phyloP scores from a whole-genome alignment of 805 yeast species.

The Starmerella geochares region DNA sequence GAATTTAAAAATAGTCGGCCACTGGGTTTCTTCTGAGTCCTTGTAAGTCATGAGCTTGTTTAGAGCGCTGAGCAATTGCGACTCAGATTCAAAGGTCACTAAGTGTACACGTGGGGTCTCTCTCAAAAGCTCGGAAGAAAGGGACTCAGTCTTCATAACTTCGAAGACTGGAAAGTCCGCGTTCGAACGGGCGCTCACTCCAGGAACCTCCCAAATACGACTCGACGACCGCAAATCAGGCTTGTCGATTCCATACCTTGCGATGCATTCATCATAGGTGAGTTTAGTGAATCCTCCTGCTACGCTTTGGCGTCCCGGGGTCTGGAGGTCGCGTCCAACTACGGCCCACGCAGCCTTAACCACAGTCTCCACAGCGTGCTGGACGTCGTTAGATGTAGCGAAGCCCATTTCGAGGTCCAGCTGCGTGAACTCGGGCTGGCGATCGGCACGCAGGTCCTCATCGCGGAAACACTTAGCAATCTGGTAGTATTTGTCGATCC shows the following conservation, averaged over 20 bases:
- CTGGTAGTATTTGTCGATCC: conserved; percentile 76
- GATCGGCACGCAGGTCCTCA: conserved; percentile 85
- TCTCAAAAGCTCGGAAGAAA: background rate
- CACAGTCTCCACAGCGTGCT: conserved; percentile 48
- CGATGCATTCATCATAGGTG: conserved; percentile 58
- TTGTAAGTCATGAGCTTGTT: conserved; percentile 7
- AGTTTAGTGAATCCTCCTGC: conserved; percentile 28
- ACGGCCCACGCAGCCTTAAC: conserved; percentile 48
- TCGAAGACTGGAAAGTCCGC: conserved; percentile 57
- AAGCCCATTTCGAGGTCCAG: conserved; percentile 91
- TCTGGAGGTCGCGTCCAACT: conserved; percentile 33
- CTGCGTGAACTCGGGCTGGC: conserved; percentile 98
- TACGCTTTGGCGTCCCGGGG: conserved; percentile 20
- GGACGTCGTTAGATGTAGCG: conserved; percentile 59
- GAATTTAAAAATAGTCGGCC: conserved; percentile 10
- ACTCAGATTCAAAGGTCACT: conserved; percentile 7
- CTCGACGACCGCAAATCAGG: conserved; percentile 67
- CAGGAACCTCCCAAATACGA: conserved; percentile 41
- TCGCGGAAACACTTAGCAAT: conserved; percentile 91
- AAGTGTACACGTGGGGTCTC: conserved; percentile 5
- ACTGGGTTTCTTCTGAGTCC: conserved; percentile 7
- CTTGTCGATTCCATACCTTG: conserved; percentile 79
- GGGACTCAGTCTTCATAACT: conserved; percentile 31
- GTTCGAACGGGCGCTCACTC: conserved; percentile 29
- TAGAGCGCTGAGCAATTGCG: conserved; percentile 6